Conservation (phyloP, 2,329 filamentous ascomycete species). For the Trichoderma aggressivum region DNA sequence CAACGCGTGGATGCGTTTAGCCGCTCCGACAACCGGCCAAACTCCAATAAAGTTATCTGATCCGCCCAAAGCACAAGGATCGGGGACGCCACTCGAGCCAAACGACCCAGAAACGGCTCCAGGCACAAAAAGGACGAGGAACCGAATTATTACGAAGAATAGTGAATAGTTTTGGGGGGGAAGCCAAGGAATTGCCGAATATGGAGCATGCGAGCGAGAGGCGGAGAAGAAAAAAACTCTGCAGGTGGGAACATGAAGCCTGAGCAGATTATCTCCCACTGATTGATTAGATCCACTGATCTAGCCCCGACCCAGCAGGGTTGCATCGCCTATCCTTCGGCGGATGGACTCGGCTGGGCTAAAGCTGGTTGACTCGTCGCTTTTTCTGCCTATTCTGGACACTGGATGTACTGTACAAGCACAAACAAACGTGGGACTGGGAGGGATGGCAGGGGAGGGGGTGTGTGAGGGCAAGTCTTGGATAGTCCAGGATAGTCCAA, state of each 20-base stretch:
- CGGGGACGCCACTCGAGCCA: background rate
- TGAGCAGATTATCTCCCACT: background rate
- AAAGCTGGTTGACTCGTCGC: background rate
- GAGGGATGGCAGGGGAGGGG: background rate
- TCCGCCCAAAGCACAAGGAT: conserved; percentile 18
- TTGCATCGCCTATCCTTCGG: background rate
- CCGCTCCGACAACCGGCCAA: conserved; percentile 11
- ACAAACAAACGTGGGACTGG: background rate
- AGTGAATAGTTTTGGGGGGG: background rate
- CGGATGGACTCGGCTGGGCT: background rate
- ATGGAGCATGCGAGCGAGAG: background rate
- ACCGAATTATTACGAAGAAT: background rate
- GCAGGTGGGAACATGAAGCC: background rate
- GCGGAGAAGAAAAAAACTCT: background rate
- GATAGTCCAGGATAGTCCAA: background rate
- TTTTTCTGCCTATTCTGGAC: background rate
- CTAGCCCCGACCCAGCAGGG: background rate
- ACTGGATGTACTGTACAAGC: background rate
- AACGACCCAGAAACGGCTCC: background rate
- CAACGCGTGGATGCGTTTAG: background rate
- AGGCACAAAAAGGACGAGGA: background rate
- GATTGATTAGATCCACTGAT: background rate
- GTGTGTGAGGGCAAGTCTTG: background rate
- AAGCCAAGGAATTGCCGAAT: background rate
- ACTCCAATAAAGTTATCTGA: conserved; percentile 26